Percentiles rank a stretch among this genome's conserved stretches.
Evolutionary conservation across 1,284 basidiomycete genomes (phyloP).

Genomic region (Cryptococcus sp.): DNA sequence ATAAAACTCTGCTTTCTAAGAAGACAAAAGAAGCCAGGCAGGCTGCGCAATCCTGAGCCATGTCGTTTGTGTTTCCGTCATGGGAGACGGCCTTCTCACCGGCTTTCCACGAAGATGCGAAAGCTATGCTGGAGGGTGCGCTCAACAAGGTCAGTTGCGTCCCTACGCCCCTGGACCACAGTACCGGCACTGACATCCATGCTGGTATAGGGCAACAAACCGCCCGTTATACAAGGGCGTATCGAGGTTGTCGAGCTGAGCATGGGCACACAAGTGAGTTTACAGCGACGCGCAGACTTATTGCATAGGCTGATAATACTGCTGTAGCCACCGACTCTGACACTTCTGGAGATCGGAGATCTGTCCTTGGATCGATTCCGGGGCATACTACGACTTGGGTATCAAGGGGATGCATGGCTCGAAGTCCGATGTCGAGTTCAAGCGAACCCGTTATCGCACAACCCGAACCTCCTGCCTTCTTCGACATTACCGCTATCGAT

Average conservation of each 20-base stretch:
- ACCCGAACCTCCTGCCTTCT: conserved; percentile 81
- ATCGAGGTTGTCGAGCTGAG: conserved; percentile 97
- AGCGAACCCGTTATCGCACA: conserved; percentile 57
- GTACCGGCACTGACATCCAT: background rate
- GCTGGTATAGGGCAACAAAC: conserved; percentile 71
- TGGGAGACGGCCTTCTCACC: conserved; percentile 93
- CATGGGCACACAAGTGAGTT: conserved; percentile 91
- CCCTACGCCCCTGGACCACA: background rate
- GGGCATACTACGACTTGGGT: conserved; percentile 94
- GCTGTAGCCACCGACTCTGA: conserved; percentile 86
- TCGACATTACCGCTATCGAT: conserved; percentile 71
- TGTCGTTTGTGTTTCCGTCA: conserved; percentile 92
- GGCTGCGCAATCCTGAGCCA: conserved; percentile 43
- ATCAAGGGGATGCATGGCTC: conserved; percentile 93
- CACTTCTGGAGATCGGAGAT: conserved; percentile 97
- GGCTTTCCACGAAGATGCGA: conserved; percentile 90
- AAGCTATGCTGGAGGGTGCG: conserved; percentile 88
- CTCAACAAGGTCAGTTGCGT: conserved; percentile 71
- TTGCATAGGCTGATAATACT: background rate
- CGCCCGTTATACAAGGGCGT: conserved; percentile 93
- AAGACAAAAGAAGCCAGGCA: too few relatives aligned
- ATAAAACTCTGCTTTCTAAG: too few relatives aligned
- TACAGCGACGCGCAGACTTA: too few relatives aligned
- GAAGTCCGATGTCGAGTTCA: conserved; percentile 96
- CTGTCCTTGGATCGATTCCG: conserved; percentile 93